phyloP scores from a whole-genome alignment of 768 basidiomycete species.

The Daedaleopsis sinensis region DNA sequence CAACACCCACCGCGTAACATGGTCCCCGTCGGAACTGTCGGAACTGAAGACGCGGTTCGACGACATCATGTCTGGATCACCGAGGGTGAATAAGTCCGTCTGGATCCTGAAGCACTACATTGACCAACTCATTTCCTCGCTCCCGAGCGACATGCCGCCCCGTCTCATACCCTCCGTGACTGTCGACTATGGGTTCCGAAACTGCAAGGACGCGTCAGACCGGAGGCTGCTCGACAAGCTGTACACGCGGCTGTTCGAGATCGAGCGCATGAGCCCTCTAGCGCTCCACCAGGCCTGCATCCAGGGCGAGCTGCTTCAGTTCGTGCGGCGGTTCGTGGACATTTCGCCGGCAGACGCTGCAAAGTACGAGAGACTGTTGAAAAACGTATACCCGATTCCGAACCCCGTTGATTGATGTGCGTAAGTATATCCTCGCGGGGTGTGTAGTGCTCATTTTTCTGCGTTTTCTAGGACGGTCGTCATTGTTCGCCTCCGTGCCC shows the following conservation, averaged over 20 bases:
- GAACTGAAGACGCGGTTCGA: slow-evolving; percentile 13
- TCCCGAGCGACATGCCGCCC: neutral
- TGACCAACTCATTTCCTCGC: neutral
- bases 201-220: slow-evolving; percentile 35
- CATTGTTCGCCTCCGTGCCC: too few species aligned
- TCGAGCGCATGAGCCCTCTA: slow-evolving; percentile 30
- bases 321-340: too few species aligned
- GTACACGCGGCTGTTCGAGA: slow-evolving; percentile 38
- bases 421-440: too few species aligned
- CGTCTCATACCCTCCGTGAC: slow-evolving; percentile 18
- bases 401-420: too few species aligned
- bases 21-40: neutral
- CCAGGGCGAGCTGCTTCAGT: slow-evolving; percentile 34
- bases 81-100: slow-evolving; percentile 31
- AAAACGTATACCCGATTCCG: too few species aligned
- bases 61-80: slow-evolving; percentile 29
- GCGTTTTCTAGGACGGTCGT: too few species aligned
- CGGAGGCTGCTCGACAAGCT: slow-evolving; percentile 31
- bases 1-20: neutral
- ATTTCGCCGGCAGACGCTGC: too few species aligned
- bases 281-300: slow-evolving; percentile 40
- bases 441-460: too few species aligned
- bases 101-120: slow-evolving; percentile 42
- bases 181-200: slow-evolving; percentile 41
- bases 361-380: slow-evolving; percentile 34